phyloP scores from a whole-genome alignment of 495 filamentous ascomycete species.

The Cenococcum geophilum region DNA sequence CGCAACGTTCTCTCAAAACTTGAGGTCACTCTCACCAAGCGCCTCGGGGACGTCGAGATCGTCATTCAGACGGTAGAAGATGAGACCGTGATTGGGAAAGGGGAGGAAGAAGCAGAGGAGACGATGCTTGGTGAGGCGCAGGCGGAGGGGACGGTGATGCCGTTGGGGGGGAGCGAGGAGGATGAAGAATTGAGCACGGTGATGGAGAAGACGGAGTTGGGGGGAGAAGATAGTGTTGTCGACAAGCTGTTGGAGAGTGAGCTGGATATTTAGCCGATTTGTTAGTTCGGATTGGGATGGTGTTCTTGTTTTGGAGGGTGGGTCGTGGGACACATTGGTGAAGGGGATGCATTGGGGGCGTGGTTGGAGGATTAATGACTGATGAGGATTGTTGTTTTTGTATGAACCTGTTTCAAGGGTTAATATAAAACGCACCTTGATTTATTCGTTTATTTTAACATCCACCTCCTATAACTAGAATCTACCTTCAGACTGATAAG shows the following conservation, averaged over 20 bases:
- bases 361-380: too few species aligned
- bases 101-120: constrained; percentile 20
- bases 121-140: constrained; percentile 17
- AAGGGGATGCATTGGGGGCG: too few species aligned
- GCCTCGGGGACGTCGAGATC: constrained; percentile 20
- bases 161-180: constrained; percentile 27
- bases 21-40: constrained; percentile 24
- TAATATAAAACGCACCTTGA: too few species aligned
- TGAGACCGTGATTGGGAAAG: constrained; percentile 27
- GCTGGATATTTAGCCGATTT: background rate
- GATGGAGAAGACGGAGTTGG: background rate
- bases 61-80: background rate
- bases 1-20: constrained; percentile 36
- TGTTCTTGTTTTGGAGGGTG: too few species aligned
- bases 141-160: constrained; percentile 33
- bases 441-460: too few species aligned
- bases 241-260: constrained; percentile 32
- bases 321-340: too few species aligned
- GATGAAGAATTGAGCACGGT: constrained; percentile 28
- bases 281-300: background rate
- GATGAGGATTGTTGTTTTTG: too few species aligned
- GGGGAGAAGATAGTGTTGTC: constrained; percentile 28
- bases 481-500: too few species aligned
- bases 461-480: too few species aligned
- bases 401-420: too few species aligned